Percentiles rank a stretch among this genome's conserved stretches.
Evolutionary conservation across 1,139 yeast species (phyloP).

Genomic region (Debaryomyces robertsiae): DNA sequence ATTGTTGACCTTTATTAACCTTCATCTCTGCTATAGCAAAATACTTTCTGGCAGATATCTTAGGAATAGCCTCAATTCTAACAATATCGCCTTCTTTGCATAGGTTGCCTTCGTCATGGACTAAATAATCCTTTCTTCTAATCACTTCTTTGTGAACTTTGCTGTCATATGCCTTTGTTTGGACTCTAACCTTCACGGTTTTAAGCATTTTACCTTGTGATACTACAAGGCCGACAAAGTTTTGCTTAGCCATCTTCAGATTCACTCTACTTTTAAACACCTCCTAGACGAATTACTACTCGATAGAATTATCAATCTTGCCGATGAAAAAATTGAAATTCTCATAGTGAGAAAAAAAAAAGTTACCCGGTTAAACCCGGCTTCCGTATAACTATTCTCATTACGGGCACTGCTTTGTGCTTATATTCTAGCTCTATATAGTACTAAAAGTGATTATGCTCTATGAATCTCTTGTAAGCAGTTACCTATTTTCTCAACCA

Average conservation of each 20-base stretch:
- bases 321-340: slow-evolving; percentile 8
- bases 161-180: slow-evolving; percentile 66
- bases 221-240: slow-evolving; percentile 87
- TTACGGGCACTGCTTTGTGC: no score
- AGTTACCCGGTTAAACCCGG: slow-evolving; percentile 5
- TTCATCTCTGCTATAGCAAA: slow-evolving; percentile 96
- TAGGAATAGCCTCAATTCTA: slow-evolving; percentile 88
- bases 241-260: slow-evolving; percentile 75
- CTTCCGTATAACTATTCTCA: neutral
- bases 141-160: slow-evolving; percentile 75
- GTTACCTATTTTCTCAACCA: slow-evolving; percentile 53
- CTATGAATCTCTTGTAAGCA: slow-evolving; percentile 19
- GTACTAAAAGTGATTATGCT: neutral
- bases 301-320: no score
- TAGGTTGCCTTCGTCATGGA: slow-evolving; percentile 89
- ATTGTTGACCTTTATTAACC: slow-evolving; percentile 87
- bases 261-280: slow-evolving; percentile 1
- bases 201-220: slow-evolving; percentile 96
- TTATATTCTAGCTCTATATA: no score
- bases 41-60: slow-evolving; percentile 76
- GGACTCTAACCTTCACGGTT: slow-evolving; percentile 92
- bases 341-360: neutral
- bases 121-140: slow-evolving; percentile 81
- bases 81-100: slow-evolving; percentile 96
- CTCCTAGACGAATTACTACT: no score